A percentile compares a stretch with the other conserved stretches of the same genome.
Conservation (phyloP, 2,329 filamentous ascomycete genomes). For the Xylaria sp. region DNA sequence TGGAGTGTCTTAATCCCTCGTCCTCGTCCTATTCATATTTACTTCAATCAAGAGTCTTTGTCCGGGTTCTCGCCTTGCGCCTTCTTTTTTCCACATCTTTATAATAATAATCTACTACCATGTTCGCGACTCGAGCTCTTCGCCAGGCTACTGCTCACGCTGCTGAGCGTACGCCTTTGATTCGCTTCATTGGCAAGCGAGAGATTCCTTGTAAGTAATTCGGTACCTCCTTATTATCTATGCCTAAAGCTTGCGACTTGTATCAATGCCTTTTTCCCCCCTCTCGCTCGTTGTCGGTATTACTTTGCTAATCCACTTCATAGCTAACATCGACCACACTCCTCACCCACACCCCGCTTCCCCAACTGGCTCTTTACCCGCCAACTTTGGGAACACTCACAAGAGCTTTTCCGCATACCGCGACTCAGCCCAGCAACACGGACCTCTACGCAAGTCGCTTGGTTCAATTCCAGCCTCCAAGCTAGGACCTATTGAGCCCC, state of each 20-base stretch:
- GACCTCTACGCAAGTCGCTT: conserved; percentile 69
- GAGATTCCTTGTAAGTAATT: conserved; percentile 59
- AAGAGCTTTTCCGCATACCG: conserved; percentile 77
- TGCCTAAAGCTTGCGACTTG: not conserved
- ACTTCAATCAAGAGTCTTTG: not conserved
- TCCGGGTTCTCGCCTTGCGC: not conserved
- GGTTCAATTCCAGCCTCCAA: conserved; percentile 63
- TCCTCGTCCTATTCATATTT: not conserved
- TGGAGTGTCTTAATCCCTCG: not conserved
- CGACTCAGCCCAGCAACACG: conserved; percentile 78
- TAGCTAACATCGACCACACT: conserved; percentile 74
- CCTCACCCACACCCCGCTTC: conserved; percentile 76
- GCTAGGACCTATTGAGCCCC: conserved; percentile 74
- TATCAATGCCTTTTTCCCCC: not conserved
- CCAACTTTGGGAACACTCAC: conserved; percentile 56
- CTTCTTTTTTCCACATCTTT: conserved; percentile 17
- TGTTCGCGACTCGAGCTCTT: conserved; percentile 63
- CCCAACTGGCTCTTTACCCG: conserved; percentile 67
- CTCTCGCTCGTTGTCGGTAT: not conserved
- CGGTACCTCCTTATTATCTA: no score
- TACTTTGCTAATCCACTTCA: conserved; percentile 28
- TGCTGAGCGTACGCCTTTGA: conserved; percentile 65
- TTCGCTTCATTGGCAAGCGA: conserved; percentile 67
- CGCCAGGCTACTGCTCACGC: conserved; percentile 64
- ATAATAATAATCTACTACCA: conserved; percentile 42